These are phyloP conservation scores for Metarhizium guizhouense DNA, from an alignment of 2,329 filamentous ascomycete genomes.

Conservation along the genomic window DNA sequence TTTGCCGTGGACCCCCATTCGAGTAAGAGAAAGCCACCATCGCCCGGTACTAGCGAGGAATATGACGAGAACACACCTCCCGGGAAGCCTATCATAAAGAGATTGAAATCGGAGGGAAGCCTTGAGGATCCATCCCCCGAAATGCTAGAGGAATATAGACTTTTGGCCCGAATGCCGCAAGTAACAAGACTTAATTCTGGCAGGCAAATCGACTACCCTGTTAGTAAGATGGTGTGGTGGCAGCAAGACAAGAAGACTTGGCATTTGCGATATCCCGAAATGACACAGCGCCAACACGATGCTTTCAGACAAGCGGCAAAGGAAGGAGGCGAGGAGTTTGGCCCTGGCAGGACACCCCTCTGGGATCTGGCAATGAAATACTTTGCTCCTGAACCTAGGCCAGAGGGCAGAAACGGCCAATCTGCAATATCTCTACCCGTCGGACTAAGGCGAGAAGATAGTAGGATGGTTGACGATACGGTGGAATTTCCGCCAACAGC, in stretches of 20 bases:
- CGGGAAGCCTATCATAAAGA: slow-evolving; percentile 43
- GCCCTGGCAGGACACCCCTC: slow-evolving; percentile 38
- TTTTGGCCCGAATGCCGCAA: slow-evolving; percentile 41
- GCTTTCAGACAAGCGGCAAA: slow-evolving; percentile 45
- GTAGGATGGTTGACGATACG: slow-evolving; percentile 15
- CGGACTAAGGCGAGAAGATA: slow-evolving; percentile 16
- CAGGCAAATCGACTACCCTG: slow-evolving; percentile 49
- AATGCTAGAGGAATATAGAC: slow-evolving; percentile 32
- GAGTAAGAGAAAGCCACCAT: slow-evolving; percentile 47
- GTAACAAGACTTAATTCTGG: slow-evolving; percentile 39
- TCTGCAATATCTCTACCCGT: not conserved
- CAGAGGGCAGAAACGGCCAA: slow-evolving; percentile 4
- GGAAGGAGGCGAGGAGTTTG: slow-evolving; percentile 43
- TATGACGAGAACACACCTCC: slow-evolving; percentile 28
- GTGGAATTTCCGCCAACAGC: slow-evolving; percentile 24
- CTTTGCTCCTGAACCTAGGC: slow-evolving; percentile 37
- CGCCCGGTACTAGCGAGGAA: slow-evolving; percentile 42
- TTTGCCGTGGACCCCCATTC: slow-evolving; percentile 30
- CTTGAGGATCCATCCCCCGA: slow-evolving; percentile 25
- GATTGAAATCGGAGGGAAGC: slow-evolving; percentile 42
- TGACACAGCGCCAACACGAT: slow-evolving; percentile 50
- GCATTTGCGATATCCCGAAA: slow-evolving; percentile 55
- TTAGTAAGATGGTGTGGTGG: slow-evolving; percentile 51
- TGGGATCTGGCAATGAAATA: slow-evolving; percentile 51
- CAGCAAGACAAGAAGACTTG: slow-evolving; percentile 44